Evolutionary conservation across 768 basidiomycete species (phyloP).

Genomic region (Psilocybe cyanescens): DNA sequence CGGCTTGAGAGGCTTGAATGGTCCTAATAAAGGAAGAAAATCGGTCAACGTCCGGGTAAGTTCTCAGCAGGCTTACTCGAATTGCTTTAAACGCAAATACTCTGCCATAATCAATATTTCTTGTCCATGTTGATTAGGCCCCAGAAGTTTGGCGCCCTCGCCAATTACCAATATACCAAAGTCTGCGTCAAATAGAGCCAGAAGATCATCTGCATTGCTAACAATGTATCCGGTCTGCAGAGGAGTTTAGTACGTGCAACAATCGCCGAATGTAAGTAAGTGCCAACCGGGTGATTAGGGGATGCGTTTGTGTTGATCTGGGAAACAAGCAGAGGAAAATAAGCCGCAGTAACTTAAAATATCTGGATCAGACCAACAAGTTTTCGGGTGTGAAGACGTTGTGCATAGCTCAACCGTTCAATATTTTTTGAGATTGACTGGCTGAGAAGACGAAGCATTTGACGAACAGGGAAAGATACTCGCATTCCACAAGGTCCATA

Average conservation of each 20-base stretch:
- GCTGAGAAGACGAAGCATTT: constrained; percentile 79
- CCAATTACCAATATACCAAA: constrained; percentile 74
- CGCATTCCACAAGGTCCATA: constrained; percentile 83
- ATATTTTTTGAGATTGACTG: constrained; percentile 81
- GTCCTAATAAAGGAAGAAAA: constrained; percentile 39
- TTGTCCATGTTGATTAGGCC: constrained; percentile 72
- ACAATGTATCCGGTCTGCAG: constrained; percentile 72
- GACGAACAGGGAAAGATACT: constrained; percentile 82
- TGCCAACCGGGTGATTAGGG: constrained; percentile 59
- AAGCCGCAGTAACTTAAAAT: constrained; percentile 1
- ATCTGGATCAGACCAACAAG: constrained; percentile 48
- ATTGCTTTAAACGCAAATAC: constrained; percentile 76
- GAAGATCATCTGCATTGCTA: constrained; percentile 78
- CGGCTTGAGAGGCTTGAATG: constrained; percentile 72
- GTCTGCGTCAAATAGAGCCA: constrained; percentile 79
- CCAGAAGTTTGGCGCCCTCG: constrained; percentile 72
- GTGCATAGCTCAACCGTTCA: constrained; percentile 78
- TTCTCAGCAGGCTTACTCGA: constrained; percentile 47
- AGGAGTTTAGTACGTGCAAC: neutral
- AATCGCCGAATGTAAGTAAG: neutral
- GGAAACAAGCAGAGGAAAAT: constrained; percentile 3
- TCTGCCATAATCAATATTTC: constrained; percentile 82
- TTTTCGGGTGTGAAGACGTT: constrained; percentile 75
- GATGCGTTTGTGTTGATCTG: constrained; percentile 76
- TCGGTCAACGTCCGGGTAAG: neutral